Evolutionary conservation across 2,329 filamentous ascomycete species (phyloP), one percentile per base, ranked within the genome.

Genomic region (Penicillium sp.): DNA sequence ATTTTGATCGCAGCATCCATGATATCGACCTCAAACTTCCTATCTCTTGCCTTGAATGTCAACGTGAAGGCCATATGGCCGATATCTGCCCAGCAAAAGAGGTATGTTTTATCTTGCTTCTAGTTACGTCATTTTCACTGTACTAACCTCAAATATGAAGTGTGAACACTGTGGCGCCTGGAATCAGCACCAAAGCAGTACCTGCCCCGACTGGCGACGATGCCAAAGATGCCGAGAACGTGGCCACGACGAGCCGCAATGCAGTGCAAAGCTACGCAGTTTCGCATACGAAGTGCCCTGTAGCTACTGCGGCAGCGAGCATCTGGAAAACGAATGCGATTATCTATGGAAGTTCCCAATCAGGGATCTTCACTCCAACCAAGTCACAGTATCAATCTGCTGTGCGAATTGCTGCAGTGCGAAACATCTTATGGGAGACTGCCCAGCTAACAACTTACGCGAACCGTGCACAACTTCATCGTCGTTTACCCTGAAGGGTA

Each of bases 281-380:
- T 80, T 83, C 48, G 73, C 74, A 24, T 49, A 56, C n/a, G 68
- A 72, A 21, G 69, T 77, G 41, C 74, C 76, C 3, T 88, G 85
- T 62, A 78, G 79, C 10, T 70, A 81, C 31, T 88, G 85, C 64
- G 69, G 69, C 34, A 75, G 75, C 6, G 71, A 75, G 8, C 85
- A 88, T 58, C 57, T 75, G 8, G 84, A 87, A 61, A 62, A 71
- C 12, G 67, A 76, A 2, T 88, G 85, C 63, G 75, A 77, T 46
- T 70, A 75, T 42, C 68, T 83, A 22, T 87, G 82, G 82, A 69
- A 70, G 50, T 59, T 69, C 12, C 67, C 67, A 9, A 59, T 48
- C 22, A 56, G 55, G 32, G 59, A 61, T 24, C 50, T 54, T 7
- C 49, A 60, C 8, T 47, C 59, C 6, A 60, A 63, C 6, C 60